A percentile compares a stretch with the other conserved stretches of the same genome.
These are phyloP conservation scores for Candida dubliniensis DNA, from an alignment of 1,139 yeast genomes.

Conservation along the genomic window DNA sequence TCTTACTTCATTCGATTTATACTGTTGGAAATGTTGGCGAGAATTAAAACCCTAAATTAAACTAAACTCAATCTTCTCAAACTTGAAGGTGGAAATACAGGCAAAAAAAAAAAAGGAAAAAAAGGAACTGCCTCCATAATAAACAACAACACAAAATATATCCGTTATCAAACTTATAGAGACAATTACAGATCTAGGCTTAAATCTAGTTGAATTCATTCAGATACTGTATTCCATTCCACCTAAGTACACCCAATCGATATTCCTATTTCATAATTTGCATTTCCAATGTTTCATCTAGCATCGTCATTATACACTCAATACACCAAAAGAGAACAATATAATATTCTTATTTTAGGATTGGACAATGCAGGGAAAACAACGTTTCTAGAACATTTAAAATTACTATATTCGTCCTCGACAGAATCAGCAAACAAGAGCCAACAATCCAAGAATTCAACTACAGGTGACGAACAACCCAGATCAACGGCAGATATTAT, in stretches of 20 bases:
- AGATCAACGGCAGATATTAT: conserved; percentile 26
- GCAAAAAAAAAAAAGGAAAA: no score
- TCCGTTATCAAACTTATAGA: no score
- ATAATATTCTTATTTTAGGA: conserved; percentile 74
- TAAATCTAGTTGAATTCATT: background rate
- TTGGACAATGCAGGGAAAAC: conserved; percentile 97
- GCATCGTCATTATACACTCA: conserved; percentile 50
- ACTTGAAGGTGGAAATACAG: background rate
- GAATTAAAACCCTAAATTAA: background rate
- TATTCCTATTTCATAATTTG: no score
- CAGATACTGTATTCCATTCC: conserved; percentile 8
- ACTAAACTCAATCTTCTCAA: background rate
- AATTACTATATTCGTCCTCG: conserved; percentile 37
- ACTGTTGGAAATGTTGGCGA: background rate
- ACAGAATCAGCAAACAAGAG: conserved; percentile 19
- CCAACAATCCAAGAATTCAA: conserved; percentile 13
- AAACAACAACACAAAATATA: background rate
- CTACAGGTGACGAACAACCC: conserved; percentile 3
- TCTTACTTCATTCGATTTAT: background rate
- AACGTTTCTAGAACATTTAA: conserved; percentile 46
- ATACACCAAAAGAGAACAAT: conserved; percentile 49
- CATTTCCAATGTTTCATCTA: conserved; percentile 39
- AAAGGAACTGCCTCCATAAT: background rate
- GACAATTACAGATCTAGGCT: background rate
- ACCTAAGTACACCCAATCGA: conserved; percentile 15